Conservation (phyloP, 2,329 filamentous ascomycete genomes). For the Epichloe uncinata region DNA sequence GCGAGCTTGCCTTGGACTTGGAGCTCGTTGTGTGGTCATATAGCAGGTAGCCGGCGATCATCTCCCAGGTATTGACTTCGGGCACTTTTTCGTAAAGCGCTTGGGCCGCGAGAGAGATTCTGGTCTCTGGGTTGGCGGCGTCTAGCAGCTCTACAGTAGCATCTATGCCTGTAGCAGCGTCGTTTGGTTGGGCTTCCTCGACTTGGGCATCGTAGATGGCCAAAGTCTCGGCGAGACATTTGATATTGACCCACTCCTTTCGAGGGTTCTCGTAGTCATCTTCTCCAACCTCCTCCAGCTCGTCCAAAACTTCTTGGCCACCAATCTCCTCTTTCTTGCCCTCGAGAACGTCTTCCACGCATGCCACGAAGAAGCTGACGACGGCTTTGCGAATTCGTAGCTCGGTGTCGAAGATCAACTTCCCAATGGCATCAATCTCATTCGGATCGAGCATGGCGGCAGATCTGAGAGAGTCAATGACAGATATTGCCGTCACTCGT, state of each 20-base stretch:
- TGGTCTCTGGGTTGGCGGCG: conserved; percentile 56
- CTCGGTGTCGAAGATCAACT: conserved; percentile 81
- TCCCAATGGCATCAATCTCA: conserved; percentile 80
- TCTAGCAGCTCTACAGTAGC: conserved; percentile 44
- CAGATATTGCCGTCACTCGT: conserved; percentile 64
- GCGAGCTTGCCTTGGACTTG: conserved; percentile 36
- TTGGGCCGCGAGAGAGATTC: conserved; percentile 76
- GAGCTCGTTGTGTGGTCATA: conserved; percentile 70
- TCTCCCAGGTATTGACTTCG: conserved; percentile 77
- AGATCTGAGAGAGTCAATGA: conserved; percentile 70
- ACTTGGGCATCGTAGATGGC: conserved; percentile 66
- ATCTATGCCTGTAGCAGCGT: conserved; percentile 31
- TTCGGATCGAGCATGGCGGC: conserved; percentile 79
- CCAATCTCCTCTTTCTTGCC: conserved; percentile 72
- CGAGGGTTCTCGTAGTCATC: conserved; percentile 67
- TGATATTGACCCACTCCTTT: conserved; percentile 79
- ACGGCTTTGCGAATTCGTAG: conserved; percentile 75
- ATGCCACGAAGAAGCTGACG: conserved; percentile 83
- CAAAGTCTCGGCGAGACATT: conserved; percentile 76
- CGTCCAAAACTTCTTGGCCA: conserved; percentile 62
- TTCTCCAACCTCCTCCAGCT: conserved; percentile 59
- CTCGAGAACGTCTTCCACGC: conserved; percentile 70
- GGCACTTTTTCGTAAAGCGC: conserved; percentile 71
- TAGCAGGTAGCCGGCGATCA: conserved; percentile 76
- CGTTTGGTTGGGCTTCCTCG: conserved; percentile 38